Conservation (phyloP, 1,284 basidiomycete genomes). For the Sporisorium iseilematis-ciliati region DNA sequence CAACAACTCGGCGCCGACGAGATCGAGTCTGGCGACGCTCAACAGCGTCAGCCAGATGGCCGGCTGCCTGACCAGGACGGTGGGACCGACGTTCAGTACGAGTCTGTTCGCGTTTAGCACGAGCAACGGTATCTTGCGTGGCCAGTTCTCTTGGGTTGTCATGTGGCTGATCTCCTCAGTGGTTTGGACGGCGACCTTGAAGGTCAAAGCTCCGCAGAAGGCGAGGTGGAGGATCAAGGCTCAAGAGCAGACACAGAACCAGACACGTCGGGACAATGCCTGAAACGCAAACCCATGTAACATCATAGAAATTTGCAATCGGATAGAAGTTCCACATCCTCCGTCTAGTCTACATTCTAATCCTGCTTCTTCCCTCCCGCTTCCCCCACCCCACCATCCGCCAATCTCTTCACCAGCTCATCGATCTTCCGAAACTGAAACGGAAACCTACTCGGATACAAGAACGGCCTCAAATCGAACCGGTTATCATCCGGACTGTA, state of each 20-base stretch:
- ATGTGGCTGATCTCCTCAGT: constrained; percentile 29
- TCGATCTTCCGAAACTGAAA: constrained; percentile 98
- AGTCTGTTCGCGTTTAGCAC: constrained; percentile 54
- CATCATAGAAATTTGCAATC: neutral
- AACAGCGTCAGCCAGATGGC: constrained; percentile 57
- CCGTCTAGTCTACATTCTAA: constrained; percentile 2
- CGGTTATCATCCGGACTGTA: constrained; percentile 97
- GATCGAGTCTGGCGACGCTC: constrained; percentile 39
- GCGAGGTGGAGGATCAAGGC: constrained; percentile 30
- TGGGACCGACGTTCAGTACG: constrained; percentile 49
- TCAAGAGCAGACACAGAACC: neutral
- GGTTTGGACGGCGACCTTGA: constrained; percentile 27
- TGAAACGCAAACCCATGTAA: neutral
- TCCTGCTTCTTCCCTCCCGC: neutral
- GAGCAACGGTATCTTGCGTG: constrained; percentile 22
- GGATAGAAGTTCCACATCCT: neutral
- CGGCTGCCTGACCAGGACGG: constrained; percentile 40
- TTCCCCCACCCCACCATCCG: neutral
- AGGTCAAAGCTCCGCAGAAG: constrained; percentile 23
- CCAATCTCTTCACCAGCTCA: constrained; percentile 73
- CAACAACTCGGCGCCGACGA: constrained; percentile 48
- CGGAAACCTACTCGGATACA: constrained; percentile 92
- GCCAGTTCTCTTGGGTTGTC: constrained; percentile 48
- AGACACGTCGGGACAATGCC: neutral
- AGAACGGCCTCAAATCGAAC: constrained; percentile 94